phyloP scores from a whole-genome alignment of 345 rosid species.

The Linum tenue region DNA sequence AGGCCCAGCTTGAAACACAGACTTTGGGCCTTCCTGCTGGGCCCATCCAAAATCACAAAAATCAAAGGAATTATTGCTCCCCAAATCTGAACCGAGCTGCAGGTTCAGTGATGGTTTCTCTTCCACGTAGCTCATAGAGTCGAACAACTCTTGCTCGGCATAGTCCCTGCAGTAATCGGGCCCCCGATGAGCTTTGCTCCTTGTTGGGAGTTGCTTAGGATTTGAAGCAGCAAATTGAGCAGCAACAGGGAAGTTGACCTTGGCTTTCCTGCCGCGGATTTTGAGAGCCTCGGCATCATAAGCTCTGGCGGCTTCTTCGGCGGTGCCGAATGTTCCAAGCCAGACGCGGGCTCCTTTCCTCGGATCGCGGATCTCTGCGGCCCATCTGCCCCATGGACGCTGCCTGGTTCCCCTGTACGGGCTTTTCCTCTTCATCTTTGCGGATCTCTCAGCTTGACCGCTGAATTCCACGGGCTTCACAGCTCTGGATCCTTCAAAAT shows the following conservation, averaged over 20 bases:
- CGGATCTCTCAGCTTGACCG: background rate
- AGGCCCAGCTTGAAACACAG: conserved; percentile 34
- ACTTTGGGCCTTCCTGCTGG: conserved; percentile 52
- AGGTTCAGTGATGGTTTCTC: conserved; percentile 55
- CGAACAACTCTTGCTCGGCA: conserved; percentile 44
- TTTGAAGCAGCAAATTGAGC: background rate
- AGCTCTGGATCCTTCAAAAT: background rate
- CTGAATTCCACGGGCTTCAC: background rate
- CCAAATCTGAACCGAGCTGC: conserved; percentile 73
- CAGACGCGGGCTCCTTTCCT: conserved; percentile 6
- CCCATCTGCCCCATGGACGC: conserved; percentile 5
- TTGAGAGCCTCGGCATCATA: conserved; percentile 4
- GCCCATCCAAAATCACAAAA: conserved; percentile 78
- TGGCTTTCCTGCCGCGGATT: conserved; percentile 13
- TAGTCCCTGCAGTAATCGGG: conserved; percentile 20
- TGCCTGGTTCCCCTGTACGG: conserved; percentile 1
- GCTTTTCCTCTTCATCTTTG: conserved; percentile 3
- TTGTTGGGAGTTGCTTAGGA: conserved; percentile 32
- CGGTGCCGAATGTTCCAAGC: conserved; percentile 2
- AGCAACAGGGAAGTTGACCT: conserved; percentile 14
- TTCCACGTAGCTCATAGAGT: conserved; percentile 39
- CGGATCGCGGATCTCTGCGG: conserved; percentile 4
- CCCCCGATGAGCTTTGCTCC: conserved; percentile 36
- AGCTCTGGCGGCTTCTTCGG: conserved; percentile 4
- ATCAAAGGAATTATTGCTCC: conserved; percentile 71